Conservation (phyloP, 1,284 basidiomycete species). For the Rhizoctonia solani region DNA sequence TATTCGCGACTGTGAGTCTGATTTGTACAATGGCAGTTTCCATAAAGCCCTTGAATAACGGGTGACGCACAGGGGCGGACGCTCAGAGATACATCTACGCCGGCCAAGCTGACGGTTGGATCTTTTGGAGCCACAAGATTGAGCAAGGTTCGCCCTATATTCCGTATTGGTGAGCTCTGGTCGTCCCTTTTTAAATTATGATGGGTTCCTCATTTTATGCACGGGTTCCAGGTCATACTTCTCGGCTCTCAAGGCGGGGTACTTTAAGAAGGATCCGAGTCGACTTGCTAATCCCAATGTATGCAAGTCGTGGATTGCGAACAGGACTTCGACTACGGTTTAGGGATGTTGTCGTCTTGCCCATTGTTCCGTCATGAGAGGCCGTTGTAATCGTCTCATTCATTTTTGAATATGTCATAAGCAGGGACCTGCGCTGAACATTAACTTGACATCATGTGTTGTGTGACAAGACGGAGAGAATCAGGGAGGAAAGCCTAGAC, state of each 20-base stretch:
- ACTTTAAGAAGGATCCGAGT: conserved; percentile 65
- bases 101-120: conserved; percentile 44
- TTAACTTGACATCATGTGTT: too few relatives aligned
- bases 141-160: conserved; percentile 49
- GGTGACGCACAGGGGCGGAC: conserved; percentile 44
- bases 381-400: too few relatives aligned
- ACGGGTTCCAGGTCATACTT: conserved; percentile 65
- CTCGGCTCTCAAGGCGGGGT: conserved; percentile 62
- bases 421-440: too few relatives aligned
- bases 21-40: conserved; percentile 75
- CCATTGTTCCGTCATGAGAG: too few relatives aligned
- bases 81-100: conserved; percentile 62
- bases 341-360: too few relatives aligned
- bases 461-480: too few relatives aligned
- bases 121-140: conserved; percentile 78
- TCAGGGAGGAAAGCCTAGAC: too few relatives aligned
- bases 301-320: conserved; percentile 47
- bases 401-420: too few relatives aligned
- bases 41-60: not conserved
- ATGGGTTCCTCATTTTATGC: not conserved
- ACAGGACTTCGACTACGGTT: too few relatives aligned
- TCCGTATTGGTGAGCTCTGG: conserved; percentile 6
- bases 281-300: conserved; percentile 60
- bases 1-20: conserved; percentile 37
- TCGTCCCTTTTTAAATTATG: not conserved